Conservation (phyloP, 2,329 filamentous ascomycete genomes). For the Pseudogymnoascus destructans region DNA sequence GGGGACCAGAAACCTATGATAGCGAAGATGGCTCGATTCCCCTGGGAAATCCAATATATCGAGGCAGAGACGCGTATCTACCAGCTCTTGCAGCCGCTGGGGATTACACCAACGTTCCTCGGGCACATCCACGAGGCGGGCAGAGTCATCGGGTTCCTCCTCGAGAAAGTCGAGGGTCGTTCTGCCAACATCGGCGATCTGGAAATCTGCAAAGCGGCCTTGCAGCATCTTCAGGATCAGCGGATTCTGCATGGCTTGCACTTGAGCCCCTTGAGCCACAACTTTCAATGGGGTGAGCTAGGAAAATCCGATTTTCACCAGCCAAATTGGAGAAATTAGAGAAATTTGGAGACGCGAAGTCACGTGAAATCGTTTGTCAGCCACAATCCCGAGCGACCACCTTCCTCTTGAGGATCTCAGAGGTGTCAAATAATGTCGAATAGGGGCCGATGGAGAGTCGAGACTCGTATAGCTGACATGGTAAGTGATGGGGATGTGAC, state of each 20-base stretch:
- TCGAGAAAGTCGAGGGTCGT: constrained; percentile 26
- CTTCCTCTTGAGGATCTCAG: background rate
- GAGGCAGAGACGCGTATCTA: constrained; percentile 18
- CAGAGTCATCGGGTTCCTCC: constrained; percentile 27
- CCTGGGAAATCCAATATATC: constrained; percentile 18
- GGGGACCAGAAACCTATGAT: background rate
- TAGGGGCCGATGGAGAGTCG: background rate
- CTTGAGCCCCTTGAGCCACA: background rate
- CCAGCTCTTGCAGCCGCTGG: background rate
- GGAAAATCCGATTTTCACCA: constrained; percentile 2
- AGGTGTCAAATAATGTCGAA: too few relatives aligned
- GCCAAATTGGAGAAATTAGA: constrained; percentile 4
- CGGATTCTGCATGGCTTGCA: constrained; percentile 27
- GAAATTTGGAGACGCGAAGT: background rate
- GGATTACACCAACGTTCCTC: constrained; percentile 27
- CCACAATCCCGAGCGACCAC: constrained; percentile 1
- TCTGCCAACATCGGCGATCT: constrained; percentile 23
- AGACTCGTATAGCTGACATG: constrained; percentile 1
- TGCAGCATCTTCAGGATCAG: constrained; percentile 22
- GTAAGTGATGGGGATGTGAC: background rate
- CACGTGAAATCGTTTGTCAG: background rate
- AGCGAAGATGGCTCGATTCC: constrained; percentile 18
- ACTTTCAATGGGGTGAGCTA: too few relatives aligned
- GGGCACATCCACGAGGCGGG: constrained; percentile 27
- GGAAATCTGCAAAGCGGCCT: constrained; percentile 20